These are phyloP conservation scores for Barnettozyma botsteinii DNA, from an alignment of 805 yeast species.

Conservation along the genomic window DNA sequence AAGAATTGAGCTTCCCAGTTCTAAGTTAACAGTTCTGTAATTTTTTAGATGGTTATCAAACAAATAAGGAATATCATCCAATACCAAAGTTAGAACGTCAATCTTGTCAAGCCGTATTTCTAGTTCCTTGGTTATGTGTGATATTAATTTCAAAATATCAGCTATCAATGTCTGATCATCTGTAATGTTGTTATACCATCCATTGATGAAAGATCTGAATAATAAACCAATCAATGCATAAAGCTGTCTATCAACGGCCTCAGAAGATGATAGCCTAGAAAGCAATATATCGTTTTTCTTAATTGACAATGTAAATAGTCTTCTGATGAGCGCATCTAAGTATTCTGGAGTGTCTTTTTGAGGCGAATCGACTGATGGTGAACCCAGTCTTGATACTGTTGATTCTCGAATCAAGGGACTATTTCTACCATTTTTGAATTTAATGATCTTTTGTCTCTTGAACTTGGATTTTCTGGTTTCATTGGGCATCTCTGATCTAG, in stretches of 20 bases:
- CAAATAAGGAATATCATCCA: constrained; percentile 41
- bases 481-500: constrained; percentile 2
- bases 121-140: constrained; percentile 35
- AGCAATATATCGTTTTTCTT: constrained; percentile 19
- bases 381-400: background rate
- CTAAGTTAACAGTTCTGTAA: constrained; percentile 24
- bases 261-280: constrained; percentile 36
- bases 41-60: constrained; percentile 33
- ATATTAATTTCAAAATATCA: constrained; percentile 35
- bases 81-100: constrained; percentile 31
- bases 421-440: constrained; percentile 1
- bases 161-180: constrained; percentile 36
- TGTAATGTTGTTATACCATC: constrained; percentile 40
- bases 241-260: constrained; percentile 37
- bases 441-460: constrained; percentile 2
- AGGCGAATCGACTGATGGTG: background rate
- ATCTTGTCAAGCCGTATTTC: constrained; percentile 29
- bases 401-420: background rate
- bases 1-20: constrained; percentile 27
- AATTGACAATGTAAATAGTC: constrained; percentile 11
- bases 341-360: constrained; percentile 24
- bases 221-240: constrained; percentile 43
- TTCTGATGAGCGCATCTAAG: constrained; percentile 21
- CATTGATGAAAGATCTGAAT: constrained; percentile 39
- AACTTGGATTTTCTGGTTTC: constrained; percentile 5